Evolutionary conservation across 768 basidiomycete genomes (phyloP).

Genomic region (Podaxis sp.): DNA sequence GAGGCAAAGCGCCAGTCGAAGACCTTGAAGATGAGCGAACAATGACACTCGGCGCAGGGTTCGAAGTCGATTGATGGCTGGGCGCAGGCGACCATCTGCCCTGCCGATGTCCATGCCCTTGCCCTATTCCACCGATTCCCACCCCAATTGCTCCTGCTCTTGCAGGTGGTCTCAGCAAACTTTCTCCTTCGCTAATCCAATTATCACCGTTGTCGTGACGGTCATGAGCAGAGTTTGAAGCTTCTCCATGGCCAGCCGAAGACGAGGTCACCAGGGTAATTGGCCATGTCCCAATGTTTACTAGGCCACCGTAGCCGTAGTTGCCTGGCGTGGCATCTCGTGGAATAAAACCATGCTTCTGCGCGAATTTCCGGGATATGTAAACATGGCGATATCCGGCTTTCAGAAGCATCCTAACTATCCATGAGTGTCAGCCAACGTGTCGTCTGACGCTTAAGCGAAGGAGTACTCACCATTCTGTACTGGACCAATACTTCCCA

Average conservation of each 20-base stretch:
- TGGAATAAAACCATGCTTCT: constrained; percentile 85
- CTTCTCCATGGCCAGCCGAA: constrained; percentile 19
- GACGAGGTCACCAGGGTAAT: constrained; percentile 63
- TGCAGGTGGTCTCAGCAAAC: neutral
- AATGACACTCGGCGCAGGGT: neutral
- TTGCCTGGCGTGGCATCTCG: constrained; percentile 83
- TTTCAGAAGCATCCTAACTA: constrained; percentile 93
- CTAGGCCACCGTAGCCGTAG: constrained; percentile 90
- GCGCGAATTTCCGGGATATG: constrained; percentile 91
- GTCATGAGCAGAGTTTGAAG: neutral
- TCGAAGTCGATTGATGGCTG: constrained; percentile 1
- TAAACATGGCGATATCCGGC: constrained; percentile 93
- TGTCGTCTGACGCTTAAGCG: neutral
- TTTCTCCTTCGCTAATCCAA: neutral
- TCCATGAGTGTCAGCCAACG: neutral
- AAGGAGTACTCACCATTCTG: constrained; percentile 60
- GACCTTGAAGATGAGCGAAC: neutral
- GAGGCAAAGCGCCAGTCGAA: neutral
- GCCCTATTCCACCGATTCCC: neutral
- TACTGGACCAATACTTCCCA: constrained; percentile 90
- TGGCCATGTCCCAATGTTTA: constrained; percentile 85
- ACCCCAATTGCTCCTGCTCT: constrained; percentile 3
- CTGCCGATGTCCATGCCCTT: neutral
- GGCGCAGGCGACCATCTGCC: constrained; percentile 5
- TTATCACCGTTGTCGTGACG: neutral